Conservation (phyloP, 805 yeast species). For the Clavispora fructus region DNA sequence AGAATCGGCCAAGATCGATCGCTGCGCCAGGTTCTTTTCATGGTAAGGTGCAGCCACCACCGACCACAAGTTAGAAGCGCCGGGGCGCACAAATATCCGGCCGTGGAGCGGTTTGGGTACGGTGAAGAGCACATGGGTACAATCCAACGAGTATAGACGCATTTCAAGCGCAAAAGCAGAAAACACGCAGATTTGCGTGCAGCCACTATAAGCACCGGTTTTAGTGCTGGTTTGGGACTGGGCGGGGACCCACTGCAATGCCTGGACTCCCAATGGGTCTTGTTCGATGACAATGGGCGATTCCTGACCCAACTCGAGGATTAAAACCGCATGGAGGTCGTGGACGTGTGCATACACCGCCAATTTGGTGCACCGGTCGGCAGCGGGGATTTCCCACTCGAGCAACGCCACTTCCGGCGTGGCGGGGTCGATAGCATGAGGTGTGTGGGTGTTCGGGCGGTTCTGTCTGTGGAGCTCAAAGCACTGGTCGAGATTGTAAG, state of each 20-base stretch:
- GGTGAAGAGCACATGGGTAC: slow-evolving; percentile 26
- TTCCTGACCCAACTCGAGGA: slow-evolving; percentile 19
- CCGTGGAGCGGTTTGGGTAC: slow-evolving; percentile 27
- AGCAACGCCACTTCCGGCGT: not conserved
- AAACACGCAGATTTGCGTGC: slow-evolving; percentile 29
- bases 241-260: slow-evolving; percentile 33
- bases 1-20: slow-evolving; percentile 3
- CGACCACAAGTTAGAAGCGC: slow-evolving; percentile 26
- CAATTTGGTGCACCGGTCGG: slow-evolving; percentile 21
- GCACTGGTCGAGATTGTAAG: not conserved
- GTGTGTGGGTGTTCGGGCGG: not conserved
- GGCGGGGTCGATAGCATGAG: not conserved
- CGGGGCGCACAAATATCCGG: slow-evolving; percentile 15
- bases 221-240: not conserved
- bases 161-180: slow-evolving; percentile 22
- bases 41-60: slow-evolving; percentile 22
- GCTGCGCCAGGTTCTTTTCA: slow-evolving; percentile 8
- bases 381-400: slow-evolving; percentile 22
- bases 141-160: slow-evolving; percentile 34
- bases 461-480: not conserved
- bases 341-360: slow-evolving; percentile 20
- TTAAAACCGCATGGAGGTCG: slow-evolving; percentile 14
- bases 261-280: slow-evolving; percentile 23
- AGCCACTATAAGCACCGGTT: slow-evolving; percentile 28
- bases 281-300: slow-evolving; percentile 31